Evolutionary conservation across 2,329 filamentous ascomycete species (phyloP).

Genomic region (Ceratocystis alfenasii): DNA sequence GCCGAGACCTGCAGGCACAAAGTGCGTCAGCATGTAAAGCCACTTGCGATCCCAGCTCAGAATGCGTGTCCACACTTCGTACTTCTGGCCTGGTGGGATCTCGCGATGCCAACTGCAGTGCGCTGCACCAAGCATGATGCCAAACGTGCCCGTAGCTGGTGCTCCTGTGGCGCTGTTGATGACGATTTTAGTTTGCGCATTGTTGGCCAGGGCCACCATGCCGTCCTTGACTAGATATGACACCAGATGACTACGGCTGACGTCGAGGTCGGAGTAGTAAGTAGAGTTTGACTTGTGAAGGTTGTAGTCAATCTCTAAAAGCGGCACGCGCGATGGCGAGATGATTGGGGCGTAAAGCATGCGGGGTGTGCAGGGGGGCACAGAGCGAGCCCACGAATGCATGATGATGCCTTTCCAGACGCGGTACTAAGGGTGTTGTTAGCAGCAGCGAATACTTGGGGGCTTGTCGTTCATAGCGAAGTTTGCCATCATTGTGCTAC

Average conservation of each 20-base stretch:
- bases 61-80: conserved; percentile 62
- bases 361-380: conserved; percentile 41
- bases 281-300: conserved; percentile 73
- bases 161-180: conserved; percentile 37
- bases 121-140: conserved; percentile 60
- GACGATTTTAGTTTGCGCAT: conserved; percentile 40
- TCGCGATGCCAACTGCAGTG: conserved; percentile 63
- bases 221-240: conserved; percentile 53
- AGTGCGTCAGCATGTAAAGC: conserved; percentile 65
- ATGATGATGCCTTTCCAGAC: conserved; percentile 46
- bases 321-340: conserved; percentile 51
- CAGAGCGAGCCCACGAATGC: conserved; percentile 41
- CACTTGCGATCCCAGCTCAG: conserved; percentile 71
- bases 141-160: conserved; percentile 42
- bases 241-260: conserved; percentile 69
- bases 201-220: conserved; percentile 40
- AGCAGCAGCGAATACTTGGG: neutral
- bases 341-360: conserved; percentile 64
- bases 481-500: conserved; percentile 26
- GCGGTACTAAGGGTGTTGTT: conserved; percentile 36
- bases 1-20: conserved; percentile 51
- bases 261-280: conserved; percentile 78
- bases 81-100: conserved; percentile 55
- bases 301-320: conserved; percentile 78
- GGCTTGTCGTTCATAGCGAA: too few species aligned